Base-by-base conservation (phyloP, 176 grass and related monocot species). In the Aegilops speltoides region DNA sequence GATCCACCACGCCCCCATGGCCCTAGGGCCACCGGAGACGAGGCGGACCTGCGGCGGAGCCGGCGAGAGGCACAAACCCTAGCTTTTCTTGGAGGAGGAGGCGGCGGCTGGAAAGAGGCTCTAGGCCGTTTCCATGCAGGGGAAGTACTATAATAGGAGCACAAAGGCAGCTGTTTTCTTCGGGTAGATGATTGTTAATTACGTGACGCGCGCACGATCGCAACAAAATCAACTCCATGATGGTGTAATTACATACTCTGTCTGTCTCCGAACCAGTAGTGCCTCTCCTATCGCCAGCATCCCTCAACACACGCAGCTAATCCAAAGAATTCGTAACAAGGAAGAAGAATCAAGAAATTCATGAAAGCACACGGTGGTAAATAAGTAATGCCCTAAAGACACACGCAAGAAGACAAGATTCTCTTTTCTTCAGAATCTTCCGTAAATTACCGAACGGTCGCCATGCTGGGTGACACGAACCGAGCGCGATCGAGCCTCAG, bases 291-390 rank as follows among this genome's bases (percentile, higher is more conserved):
- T 79, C 19, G 65, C 80, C 46, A 75, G 40, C 43, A 84, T 52
- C 4, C 31, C 76, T 81, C 82, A 36, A 46, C 57, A 37, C 74
- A 31, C 76, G 6, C 68, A 23, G 81, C 85, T 81, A 88, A 84
- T 13, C 78, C 37, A 32, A 87, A 31, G 46, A 88, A 88, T 81
- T 48, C 8, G 8, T 28, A 20, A 68, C 1, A 19, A 45, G 13
- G 70, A 63, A 79, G 80, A 86, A 90, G 75, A 8, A 56, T 75
- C 76, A 80, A 84, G 57, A 68, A 52, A 86, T 41, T 56, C 67
- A 56, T 33, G 73, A 73, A 68, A 76, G 36, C 89, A 87, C 89
- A 84, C 81, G 3, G 48, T 4, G 79, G 20, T 59, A 59, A 60
- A 59, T 43, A 43, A 43, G 41, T 78, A 68, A 61, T 76, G 15